phyloP scores from a whole-genome alignment of 768 basidiomycete genomes.

The Phanerodontia chrysosporium region DNA sequence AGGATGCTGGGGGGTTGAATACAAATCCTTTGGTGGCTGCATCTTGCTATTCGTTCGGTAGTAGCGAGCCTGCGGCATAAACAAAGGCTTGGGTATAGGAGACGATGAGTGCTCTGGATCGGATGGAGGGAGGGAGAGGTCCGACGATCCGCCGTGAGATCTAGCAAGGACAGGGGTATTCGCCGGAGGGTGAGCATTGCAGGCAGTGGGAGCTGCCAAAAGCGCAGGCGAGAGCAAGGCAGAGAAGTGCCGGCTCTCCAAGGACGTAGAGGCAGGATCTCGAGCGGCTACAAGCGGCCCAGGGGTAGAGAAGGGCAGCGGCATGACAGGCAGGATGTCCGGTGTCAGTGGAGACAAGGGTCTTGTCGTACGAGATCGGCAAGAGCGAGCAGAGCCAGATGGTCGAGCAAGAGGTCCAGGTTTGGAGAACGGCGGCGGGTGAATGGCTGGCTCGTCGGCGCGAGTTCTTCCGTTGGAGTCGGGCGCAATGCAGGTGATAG shows the following conservation, averaged over 20 bases:
- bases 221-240: too few species aligned
- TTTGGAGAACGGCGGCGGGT: slow-evolving; percentile 33
- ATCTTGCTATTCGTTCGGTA: too few species aligned
- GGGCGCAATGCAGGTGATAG: not conserved
- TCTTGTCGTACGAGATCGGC: not conserved
- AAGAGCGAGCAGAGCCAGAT: not conserved
- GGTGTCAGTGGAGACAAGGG: not conserved
- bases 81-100: not conserved
- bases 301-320: not conserved
- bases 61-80: too few species aligned
- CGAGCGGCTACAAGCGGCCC: not conserved
- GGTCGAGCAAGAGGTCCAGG: slow-evolving; percentile 38
- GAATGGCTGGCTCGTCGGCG: not conserved
- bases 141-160: not conserved
- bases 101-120: not conserved
- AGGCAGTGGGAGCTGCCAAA: too few species aligned
- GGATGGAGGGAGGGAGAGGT: not conserved
- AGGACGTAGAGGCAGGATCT: too few species aligned
- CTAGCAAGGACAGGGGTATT: too few species aligned
- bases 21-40: not conserved
- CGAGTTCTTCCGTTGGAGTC: not conserved
- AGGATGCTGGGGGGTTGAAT: not conserved
- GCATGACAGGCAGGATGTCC: not conserved
- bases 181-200: too few species aligned
- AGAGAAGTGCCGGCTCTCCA: too few species aligned